Base-by-base conservation (phyloP, 371 early-diverging fungal species). In the Phascolomyces articulosus region DNA sequence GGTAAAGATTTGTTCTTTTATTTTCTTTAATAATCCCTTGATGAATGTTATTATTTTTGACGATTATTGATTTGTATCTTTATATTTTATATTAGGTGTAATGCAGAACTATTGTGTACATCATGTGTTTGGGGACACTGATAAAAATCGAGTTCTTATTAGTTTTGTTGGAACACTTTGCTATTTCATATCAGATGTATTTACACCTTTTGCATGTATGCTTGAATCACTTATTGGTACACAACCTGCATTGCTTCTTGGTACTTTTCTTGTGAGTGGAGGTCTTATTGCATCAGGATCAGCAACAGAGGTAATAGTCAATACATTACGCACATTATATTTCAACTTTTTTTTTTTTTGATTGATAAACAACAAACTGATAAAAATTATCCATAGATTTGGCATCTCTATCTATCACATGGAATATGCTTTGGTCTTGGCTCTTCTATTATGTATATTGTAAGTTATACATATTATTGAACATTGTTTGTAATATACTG, bases 361-460 rank as follows among this genome's bases (percentile, higher is more conserved):
- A 7, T n/a, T 31, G 29, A 21, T 24, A 55, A 28, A 11, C 2
- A 55, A n/a, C 15, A 53, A 53, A 2, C 11, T 53, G 24, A 26
- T 10, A 2, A 15, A 15, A 26, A 29, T 21, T 29, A 55, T 21
- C n/a, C 0, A 21, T 60, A 78, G 49, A 61, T 67, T 28, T 89
- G 89, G 89, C 87, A 89, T 27, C 63, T 88, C 26, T 75, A 81
- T 53, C 28, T 90, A 13, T 80, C 89, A 1, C 90, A 89, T 67
- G 89, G 89, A 16, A 47, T 44, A 11, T 18, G 60, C 8, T 65
- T 65, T 51, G 65, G 59, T 9, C 48, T 48, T 7, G 65, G 56
- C n/a, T 29, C 34, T 8, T 63, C 31, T 13, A 47, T 55, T 29
- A 55, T 41, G 21, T 59, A 47, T 49, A 11, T 28, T 21, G 53